A percentile compares a stretch with the other conserved stretches of the same genome.
These are phyloP conservation scores for Starmera amethionina DNA, from an alignment of 805 yeast species.

Conservation along the genomic window DNA sequence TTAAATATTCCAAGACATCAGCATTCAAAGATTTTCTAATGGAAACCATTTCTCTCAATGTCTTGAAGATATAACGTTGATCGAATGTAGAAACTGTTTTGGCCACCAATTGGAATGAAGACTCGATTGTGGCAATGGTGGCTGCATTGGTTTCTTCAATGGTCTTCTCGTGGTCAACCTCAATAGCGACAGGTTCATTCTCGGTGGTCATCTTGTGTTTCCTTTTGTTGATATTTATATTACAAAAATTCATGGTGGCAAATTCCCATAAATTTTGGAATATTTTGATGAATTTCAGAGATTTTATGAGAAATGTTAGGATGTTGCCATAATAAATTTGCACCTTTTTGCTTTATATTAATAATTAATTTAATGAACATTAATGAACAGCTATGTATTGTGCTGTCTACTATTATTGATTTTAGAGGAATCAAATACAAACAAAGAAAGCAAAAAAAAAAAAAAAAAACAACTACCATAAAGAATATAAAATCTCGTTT, in stretches of 20 bases:
- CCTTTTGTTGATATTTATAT: not conserved
- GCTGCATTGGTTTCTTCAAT: slow-evolving; percentile 22
- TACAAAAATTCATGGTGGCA: slow-evolving; percentile 2
- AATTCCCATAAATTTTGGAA: no score
- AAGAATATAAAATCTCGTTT: not conserved
- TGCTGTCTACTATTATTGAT: no score
- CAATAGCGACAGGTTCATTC: slow-evolving; percentile 2
- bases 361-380: no score
- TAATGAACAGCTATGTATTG: no score
- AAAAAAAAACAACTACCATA: no score
- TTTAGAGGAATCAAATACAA: no score
- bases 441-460: no score
- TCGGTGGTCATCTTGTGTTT: slow-evolving; percentile 14
- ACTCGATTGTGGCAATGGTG: slow-evolving; percentile 21
- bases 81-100: slow-evolving; percentile 69
- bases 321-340: no score
- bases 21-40: slow-evolving; percentile 57
- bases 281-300: no score
- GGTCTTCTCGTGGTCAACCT: slow-evolving; percentile 17
- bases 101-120: slow-evolving; percentile 23
- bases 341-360: no score
- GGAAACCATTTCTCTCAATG: slow-evolving; percentile 71
- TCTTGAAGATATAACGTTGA: slow-evolving; percentile 79
- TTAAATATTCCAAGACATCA: slow-evolving; percentile 42
- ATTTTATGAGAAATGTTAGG: no score